Percentiles rank a stretch among this genome's conserved stretches.
Evolutionary conservation across 2,329 filamentous ascomycete species (phyloP).

Genomic region (Pochonia chlamydosporia): DNA sequence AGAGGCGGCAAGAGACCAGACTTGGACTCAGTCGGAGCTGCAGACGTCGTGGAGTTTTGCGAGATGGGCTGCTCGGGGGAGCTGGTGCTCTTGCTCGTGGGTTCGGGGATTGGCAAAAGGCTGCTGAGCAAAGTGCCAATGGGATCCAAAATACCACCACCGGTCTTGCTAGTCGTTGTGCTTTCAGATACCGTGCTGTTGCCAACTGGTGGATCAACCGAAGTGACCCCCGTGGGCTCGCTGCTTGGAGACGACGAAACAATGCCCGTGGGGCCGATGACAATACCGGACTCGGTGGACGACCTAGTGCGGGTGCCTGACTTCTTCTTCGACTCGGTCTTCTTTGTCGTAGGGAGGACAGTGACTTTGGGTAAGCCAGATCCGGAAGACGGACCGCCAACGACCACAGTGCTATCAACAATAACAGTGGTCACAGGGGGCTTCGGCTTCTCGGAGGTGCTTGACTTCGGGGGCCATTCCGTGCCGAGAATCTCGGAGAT

Average conservation of each 20-base stretch:
- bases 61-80: background rate
- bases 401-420: background rate
- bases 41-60: background rate
- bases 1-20: background rate
- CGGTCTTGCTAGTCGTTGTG: background rate
- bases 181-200: conserved; percentile 1
- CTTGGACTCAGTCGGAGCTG: background rate
- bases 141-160: conserved; percentile 16
- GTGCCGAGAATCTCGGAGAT: conserved; percentile 16
- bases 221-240: background rate
- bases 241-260: conserved; percentile 8
- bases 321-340: background rate
- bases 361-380: background rate
- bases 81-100: conserved; percentile 7
- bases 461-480: background rate
- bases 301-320: background rate
- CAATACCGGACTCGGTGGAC: conserved; percentile 12
- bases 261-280: conserved; percentile 23
- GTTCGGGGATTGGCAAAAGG: conserved; percentile 11
- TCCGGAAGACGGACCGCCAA: background rate
- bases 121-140: conserved; percentile 15
- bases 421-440: background rate
- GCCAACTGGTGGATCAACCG: background rate
- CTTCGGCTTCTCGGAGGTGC: background rate
- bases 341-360: background rate